These are phyloP conservation scores for Trichoderma sp. DNA, from an alignment of 2,329 filamentous ascomycete species.

Conservation along the genomic window DNA sequence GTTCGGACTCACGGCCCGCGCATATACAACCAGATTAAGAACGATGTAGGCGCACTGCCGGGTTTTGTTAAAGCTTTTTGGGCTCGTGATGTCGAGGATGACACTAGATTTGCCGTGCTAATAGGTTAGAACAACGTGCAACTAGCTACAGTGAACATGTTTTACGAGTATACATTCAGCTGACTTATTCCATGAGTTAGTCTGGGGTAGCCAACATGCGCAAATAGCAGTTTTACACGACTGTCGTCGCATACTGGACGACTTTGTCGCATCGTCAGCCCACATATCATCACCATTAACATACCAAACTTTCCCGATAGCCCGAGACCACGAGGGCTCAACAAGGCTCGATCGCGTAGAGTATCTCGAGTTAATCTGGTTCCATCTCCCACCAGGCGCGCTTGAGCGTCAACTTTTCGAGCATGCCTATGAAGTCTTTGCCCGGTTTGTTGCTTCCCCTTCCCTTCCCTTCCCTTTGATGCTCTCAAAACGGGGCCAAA, in stretches of 20 bases:
- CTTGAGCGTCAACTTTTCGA: not conserved
- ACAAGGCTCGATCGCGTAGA: not conserved
- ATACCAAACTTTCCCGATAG: not conserved
- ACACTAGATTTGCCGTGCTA: not conserved
- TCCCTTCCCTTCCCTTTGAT: not conserved
- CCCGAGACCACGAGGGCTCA: not conserved
- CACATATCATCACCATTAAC: not conserved
- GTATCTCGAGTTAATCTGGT: not conserved
- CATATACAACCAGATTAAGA: not conserved
- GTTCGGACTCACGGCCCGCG: not conserved
- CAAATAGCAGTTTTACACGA: not conserved
- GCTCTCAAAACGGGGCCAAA: not conserved
- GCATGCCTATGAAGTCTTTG: not conserved
- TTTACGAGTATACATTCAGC: not conserved
- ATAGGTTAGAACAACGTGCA: not conserved
- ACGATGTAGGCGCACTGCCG: not conserved
- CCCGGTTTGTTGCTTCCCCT: not conserved
- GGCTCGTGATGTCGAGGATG: not conserved
- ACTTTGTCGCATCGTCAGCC: not conserved
- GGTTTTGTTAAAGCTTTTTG: not conserved
- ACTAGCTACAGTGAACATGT: not conserved
- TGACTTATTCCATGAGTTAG: not conserved
- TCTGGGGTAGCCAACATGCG: not conserved
- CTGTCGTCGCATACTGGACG: not conserved
- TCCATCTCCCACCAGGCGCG: not conserved